Evolutionary conservation across 768 basidiomycete species (phyloP).

Genomic region (Xerocomus brunneocitrinus): DNA sequence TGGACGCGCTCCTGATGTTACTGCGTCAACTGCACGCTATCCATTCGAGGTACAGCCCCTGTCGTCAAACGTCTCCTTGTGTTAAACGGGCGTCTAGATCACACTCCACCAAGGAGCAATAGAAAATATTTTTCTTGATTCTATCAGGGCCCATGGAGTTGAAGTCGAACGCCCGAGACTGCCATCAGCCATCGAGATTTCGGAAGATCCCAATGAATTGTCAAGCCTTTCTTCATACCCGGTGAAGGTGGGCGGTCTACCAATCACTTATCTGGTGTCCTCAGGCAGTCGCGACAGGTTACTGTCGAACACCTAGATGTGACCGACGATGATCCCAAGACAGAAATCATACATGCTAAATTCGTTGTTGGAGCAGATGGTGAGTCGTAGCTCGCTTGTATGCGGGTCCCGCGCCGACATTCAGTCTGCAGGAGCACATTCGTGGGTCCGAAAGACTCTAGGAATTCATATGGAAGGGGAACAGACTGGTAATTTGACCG

Average conservation of each 20-base stretch:
- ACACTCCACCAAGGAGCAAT: conserved; percentile 41
- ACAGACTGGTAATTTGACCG: conserved; percentile 33
- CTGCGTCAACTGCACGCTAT: conserved; percentile 58
- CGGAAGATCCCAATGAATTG: conserved; percentile 36
- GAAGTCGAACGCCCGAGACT: conserved; percentile 34
- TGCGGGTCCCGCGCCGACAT: not conserved
- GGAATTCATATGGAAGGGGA: conserved; percentile 47
- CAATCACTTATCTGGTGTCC: not conserved
- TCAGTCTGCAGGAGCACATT: conserved; percentile 35
- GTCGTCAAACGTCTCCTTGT: not conserved
- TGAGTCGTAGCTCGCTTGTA: conserved; percentile 1
- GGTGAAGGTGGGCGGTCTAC: conserved; percentile 21
- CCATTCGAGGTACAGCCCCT: conserved; percentile 57
- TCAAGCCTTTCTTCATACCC: conserved; percentile 27
- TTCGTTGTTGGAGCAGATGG: conserved; percentile 37
- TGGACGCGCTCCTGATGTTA: conserved; percentile 58
- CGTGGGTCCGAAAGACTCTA: conserved; percentile 43
- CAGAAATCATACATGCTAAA: conserved; percentile 32
- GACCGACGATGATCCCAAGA: conserved; percentile 28
- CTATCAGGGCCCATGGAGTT: conserved; percentile 30
- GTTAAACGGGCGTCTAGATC: conserved; percentile 16
- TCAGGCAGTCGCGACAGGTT: conserved; percentile 12
- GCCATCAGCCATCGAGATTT: conserved; percentile 31
- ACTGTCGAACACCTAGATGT: conserved; percentile 19
- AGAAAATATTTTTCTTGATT: conserved; percentile 39